These are phyloP conservation scores for Penicillium sp. DNA, from an alignment of 2,329 filamentous ascomycete species.

Conservation along the genomic window DNA sequence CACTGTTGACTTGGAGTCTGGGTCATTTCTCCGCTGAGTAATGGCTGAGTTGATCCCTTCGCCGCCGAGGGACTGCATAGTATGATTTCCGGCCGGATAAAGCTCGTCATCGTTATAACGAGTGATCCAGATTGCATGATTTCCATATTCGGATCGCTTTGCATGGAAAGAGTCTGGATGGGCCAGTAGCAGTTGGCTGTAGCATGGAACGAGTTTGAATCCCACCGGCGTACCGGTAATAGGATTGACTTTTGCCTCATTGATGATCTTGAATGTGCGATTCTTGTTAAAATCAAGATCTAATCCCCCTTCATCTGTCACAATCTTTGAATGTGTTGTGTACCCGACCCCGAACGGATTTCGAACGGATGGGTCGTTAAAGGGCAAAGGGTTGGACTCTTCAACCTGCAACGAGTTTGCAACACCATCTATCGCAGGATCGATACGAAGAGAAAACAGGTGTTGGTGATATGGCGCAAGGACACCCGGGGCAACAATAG, in stretches of 20 bases:
- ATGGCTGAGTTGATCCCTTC: conserved; percentile 26
- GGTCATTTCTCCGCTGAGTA: conserved; percentile 23
- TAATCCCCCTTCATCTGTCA: conserved; percentile 47
- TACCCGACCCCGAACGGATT: conserved; percentile 57
- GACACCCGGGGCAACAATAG: conserved; percentile 43
- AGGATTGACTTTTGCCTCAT: conserved; percentile 51
- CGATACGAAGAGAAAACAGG: conserved; percentile 47
- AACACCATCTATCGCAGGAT: conserved; percentile 44
- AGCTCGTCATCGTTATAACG: conserved; percentile 51
- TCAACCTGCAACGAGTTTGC: conserved; percentile 53
- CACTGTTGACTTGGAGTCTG: conserved; percentile 15
- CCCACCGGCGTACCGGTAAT: conserved; percentile 53
- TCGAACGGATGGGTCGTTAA: conserved; percentile 38
- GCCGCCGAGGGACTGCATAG: conserved; percentile 46
- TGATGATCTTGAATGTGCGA: conserved; percentile 59
- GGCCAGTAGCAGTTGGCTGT: conserved; percentile 58
- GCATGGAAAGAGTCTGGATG: conserved; percentile 50
- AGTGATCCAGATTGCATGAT: conserved; percentile 55
- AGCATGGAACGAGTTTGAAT: conserved; percentile 54
- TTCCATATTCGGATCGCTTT: conserved; percentile 52
- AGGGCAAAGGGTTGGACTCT: conserved; percentile 58
- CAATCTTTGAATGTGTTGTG: conserved; percentile 43
- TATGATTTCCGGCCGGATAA: conserved; percentile 52
- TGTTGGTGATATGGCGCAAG: conserved; percentile 49
- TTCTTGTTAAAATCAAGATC: conserved; percentile 40